Conservation (phyloP, 1,284 basidiomycete species). For the Puccinia hordei region DNA sequence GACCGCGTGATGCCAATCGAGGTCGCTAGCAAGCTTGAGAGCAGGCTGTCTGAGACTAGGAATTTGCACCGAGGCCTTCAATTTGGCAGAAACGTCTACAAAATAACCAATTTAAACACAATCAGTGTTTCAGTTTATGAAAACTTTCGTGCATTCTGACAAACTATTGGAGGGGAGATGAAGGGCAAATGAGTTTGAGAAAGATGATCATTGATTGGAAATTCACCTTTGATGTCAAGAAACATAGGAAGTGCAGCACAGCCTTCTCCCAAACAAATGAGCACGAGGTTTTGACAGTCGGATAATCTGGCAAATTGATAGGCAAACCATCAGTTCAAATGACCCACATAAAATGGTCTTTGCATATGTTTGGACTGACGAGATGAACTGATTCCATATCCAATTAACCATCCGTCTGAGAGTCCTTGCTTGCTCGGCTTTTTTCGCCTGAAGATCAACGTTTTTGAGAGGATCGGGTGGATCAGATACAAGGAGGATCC, state of each 20-base stretch:
- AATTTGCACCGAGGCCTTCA: conserved; percentile 32
- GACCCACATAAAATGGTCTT: neutral
- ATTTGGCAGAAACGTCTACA: conserved; percentile 13
- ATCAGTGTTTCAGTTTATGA: neutral
- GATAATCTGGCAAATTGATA: conserved; percentile 16
- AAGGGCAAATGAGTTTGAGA: neutral
- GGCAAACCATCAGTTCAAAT: neutral
- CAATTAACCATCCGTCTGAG: conserved; percentile 35
- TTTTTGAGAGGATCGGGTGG: neutral
- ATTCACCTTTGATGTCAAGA: conserved; percentile 26
- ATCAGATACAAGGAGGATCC: neutral
- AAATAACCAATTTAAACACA: neutral
- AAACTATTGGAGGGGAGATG: too few relatives aligned
- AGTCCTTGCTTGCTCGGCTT: conserved; percentile 10
- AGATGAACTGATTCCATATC: conserved; percentile 45
- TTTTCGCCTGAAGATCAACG: conserved; percentile 12
- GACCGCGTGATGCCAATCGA: conserved; percentile 11
- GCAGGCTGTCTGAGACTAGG: conserved; percentile 13
- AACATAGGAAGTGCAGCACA: conserved; percentile 7
- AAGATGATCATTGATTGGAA: neutral
- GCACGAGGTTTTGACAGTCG: conserved; percentile 36
- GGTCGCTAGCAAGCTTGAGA: neutral
- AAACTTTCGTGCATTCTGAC: too few relatives aligned
- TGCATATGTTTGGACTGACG: conserved; percentile 1
- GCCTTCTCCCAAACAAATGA: conserved; percentile 39